phyloP scores from a whole-genome alignment of 2,329 filamentous ascomycete genomes.

The Xylariaceae sp. region DNA sequence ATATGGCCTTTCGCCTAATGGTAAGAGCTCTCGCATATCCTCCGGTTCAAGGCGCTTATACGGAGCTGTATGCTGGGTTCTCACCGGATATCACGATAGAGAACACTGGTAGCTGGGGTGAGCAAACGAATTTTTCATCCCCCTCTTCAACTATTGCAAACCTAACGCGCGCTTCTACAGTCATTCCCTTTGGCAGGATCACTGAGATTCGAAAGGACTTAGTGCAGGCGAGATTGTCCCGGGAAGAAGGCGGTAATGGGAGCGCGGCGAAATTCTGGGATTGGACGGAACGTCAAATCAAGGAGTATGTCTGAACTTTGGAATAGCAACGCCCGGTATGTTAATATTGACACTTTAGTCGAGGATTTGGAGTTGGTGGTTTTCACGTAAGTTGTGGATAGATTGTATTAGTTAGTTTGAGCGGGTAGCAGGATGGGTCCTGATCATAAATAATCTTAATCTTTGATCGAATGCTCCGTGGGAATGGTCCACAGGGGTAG shows the following conservation, averaged over 20 bases:
- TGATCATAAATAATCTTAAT: too few relatives aligned
- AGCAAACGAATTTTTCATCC: conserved; percentile 12
- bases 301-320: conserved; percentile 8
- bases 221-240: conserved; percentile 27
- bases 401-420: too few relatives aligned
- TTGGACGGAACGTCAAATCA: conserved; percentile 41
- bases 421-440: too few relatives aligned
- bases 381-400: too few relatives aligned
- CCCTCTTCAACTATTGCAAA: too few relatives aligned
- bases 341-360: not conserved
- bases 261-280: conserved; percentile 40
- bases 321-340: too few relatives aligned
- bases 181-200: conserved; percentile 46
- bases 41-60: conserved; percentile 36
- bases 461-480: too few relatives aligned
- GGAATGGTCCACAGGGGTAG: too few relatives aligned
- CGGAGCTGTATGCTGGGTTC: conserved; percentile 39
- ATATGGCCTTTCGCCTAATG: conserved; percentile 7
- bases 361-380: too few relatives aligned
- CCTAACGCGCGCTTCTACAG: conserved; percentile 14
- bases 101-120: conserved; percentile 29
- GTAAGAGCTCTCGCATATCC: conserved; percentile 9
- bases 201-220: conserved; percentile 33
- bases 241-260: conserved; percentile 37
- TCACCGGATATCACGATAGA: conserved; percentile 36